Base-by-base conservation (phyloP, 371 early-diverging fungal species). In the Syncephalastrum racemosum region DNA sequence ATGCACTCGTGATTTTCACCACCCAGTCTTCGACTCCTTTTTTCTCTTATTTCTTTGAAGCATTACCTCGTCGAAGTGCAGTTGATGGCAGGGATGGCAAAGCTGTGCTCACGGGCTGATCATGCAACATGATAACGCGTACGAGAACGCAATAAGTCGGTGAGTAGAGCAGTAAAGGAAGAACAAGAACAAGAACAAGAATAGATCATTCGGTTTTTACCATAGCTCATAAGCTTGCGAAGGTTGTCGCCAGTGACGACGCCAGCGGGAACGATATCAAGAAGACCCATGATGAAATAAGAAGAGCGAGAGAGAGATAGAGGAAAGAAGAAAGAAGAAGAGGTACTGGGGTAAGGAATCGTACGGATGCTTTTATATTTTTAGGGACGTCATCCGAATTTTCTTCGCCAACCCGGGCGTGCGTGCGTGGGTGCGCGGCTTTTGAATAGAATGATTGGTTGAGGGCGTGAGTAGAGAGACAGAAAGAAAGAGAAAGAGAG, bases 11-110 rank as follows among this genome's bases (percentile, higher is more conserved):
- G 46, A 46, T 56, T 31, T 50, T 18, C 50, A 50, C 36, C 50
- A 36, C 25, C 50, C 31, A 16, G 23, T 24, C 31, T 31, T 24
- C n/a, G n/a, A n/a, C n/a, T 2, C 50, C 36, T 5, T 5, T 23
- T 49, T 49, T 49, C 5, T 20, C 20, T 49, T n/a, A n/a, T n/a
- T 15, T 15, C 13, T 49, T 13, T 45, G n/a, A n/a, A n/a, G n/a
- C 3, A 46, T 63, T 73, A 70, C 77, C 73, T 91, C 46, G 93
- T 90, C 54, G 92, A 88, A 62, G 93, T 94, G 84, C 92, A 92
- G 87, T 94, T 94, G 77, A 94, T 87, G 52, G 95, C 93, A 62
- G 95, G 94, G 75, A 94, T 94, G 57, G 95, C 95, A 58, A 92
- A 94, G 40, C 79, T 71, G 68, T 94, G 74, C 67, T 89, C 83